Conservation (phyloP, 2,329 filamentous ascomycete species). For the Rhytidhysteron rufulum region DNA sequence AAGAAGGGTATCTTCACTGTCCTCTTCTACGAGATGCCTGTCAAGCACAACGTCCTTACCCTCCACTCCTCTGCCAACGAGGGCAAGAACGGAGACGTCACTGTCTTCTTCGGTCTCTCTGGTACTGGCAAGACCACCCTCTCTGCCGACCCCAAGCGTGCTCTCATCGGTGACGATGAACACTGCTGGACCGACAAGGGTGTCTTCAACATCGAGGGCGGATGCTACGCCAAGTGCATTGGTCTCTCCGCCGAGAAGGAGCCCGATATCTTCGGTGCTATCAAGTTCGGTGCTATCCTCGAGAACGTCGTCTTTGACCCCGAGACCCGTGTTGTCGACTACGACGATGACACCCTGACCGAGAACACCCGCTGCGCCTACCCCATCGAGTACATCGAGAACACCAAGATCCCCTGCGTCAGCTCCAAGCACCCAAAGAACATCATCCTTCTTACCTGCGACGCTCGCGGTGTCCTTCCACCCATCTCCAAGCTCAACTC, state of each 20-base stretch:
- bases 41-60: conserved; percentile 98
- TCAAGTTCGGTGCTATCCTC: conserved; percentile 93
- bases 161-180: conserved; percentile 96
- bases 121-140: conserved; percentile 98
- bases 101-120: conserved; percentile 98
- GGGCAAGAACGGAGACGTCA: conserved; percentile 90
- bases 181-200: conserved; percentile 98
- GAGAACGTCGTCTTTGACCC: conserved; percentile 99
- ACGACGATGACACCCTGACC: conserved; percentile 89
- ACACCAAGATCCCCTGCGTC: conserved; percentile 97
- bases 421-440: conserved; percentile 86
- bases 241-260: conserved; percentile 98
- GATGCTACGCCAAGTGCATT: conserved; percentile 99
- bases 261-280: conserved; percentile 94
- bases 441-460: conserved; percentile 97
- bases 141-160: conserved; percentile 93
- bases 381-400: conserved; percentile 97
- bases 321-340: conserved; percentile 83
- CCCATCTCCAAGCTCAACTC: conserved; percentile 96
- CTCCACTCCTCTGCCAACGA: conserved; percentile 98
- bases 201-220: conserved; percentile 99
- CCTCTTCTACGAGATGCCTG: conserved; percentile 99
- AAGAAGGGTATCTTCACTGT: conserved; percentile 99
- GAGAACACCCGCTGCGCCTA: conserved; percentile 99
- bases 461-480: conserved; percentile 93